phyloP scores from a whole-genome alignment of 768 basidiomycete genomes.

The Lanmaoa pseudosensibilis region DNA sequence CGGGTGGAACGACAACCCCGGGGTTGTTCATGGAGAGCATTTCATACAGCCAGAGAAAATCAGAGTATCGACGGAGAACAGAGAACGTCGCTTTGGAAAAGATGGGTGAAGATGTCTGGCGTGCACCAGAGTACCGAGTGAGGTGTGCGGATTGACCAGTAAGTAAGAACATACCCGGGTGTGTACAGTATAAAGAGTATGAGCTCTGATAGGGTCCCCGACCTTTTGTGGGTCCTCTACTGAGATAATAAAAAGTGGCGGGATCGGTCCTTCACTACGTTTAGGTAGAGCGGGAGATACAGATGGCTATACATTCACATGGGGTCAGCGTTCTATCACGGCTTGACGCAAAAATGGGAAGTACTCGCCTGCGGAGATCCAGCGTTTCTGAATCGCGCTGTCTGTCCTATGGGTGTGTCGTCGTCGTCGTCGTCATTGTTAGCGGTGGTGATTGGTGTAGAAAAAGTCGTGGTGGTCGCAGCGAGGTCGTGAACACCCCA shows the following conservation, averaged over 20 bases:
- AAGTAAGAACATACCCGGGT: constrained; percentile 54
- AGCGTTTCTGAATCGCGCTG: constrained; percentile 31
- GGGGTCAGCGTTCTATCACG: not conserved
- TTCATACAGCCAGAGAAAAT: constrained; percentile 97
- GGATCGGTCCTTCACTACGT: constrained; percentile 46
- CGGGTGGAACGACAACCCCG: constrained; percentile 95
- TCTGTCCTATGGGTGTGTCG: constrained; percentile 63
- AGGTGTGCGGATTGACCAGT: not conserved
- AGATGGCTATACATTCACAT: constrained; percentile 11
- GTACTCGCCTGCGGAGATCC: constrained; percentile 27
- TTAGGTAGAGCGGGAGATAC: constrained; percentile 15
- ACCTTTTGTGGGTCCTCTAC: constrained; percentile 98
- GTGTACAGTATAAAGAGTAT: constrained; percentile 96
- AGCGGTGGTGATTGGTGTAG: constrained; percentile 25
- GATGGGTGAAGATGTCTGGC: constrained; percentile 79
- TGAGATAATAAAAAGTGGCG: constrained; percentile 77
- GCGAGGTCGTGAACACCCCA: constrained; percentile 38
- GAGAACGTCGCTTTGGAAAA: constrained; percentile 86
- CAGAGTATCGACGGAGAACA: constrained; percentile 94
- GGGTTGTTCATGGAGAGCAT: constrained; percentile 88
- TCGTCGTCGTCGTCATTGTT: constrained; percentile 58
- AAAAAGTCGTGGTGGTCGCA: constrained; percentile 15
- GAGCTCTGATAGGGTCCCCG: constrained; percentile 91
- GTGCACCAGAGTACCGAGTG: not conserved
- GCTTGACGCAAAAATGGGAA: not conserved